A percentile compares a stretch with the other conserved stretches of the same genome.
These are phyloP conservation scores for Epichloe aotearoae DNA, from an alignment of 2,329 filamentous ascomycete genomes.

Conservation along the genomic window DNA sequence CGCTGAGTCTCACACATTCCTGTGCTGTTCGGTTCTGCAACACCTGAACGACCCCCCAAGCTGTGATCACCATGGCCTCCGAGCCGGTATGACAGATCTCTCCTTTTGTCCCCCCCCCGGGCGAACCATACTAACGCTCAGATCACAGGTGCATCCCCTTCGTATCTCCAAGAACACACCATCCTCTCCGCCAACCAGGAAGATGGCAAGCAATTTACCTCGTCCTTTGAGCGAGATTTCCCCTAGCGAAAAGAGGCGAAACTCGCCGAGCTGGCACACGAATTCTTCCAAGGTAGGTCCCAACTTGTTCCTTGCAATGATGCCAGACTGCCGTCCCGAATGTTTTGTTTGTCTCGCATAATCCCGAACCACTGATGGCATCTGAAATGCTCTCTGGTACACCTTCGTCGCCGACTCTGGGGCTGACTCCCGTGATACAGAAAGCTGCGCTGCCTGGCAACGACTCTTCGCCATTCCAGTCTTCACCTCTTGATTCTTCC, in stretches of 20 bases:
- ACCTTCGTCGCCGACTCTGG: conserved; percentile 3
- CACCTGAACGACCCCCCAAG: conserved; percentile 10
- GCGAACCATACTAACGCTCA: conserved; percentile 6
- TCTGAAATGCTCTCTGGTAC: not conserved
- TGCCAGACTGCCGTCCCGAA: not conserved
- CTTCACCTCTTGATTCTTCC: conserved; percentile 56
- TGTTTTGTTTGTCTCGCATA: not conserved
- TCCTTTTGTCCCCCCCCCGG: conserved; percentile 5
- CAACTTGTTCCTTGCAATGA: not conserved
- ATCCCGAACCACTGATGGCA: not conserved
- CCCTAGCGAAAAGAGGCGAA: conserved; percentile 71
- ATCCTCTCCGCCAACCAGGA: conserved; percentile 48
- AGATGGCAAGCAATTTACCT: conserved; percentile 46
- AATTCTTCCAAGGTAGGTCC: conserved; percentile 24
- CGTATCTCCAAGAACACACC: conserved; percentile 61
- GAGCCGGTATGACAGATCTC: conserved; percentile 22
- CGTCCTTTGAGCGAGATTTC: conserved; percentile 82
- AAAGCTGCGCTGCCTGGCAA: conserved; percentile 51
- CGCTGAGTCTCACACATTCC: conserved; percentile 15
- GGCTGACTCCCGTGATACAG: conserved; percentile 28
- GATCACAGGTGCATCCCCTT: conserved; percentile 55
- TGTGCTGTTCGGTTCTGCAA: conserved; percentile 10
- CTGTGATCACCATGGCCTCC: conserved; percentile 22
- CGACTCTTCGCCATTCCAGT: conserved; percentile 75
- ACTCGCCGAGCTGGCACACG: conserved; percentile 86